Conservation (phyloP, 768 basidiomycete genomes). For the Lactarius pseudohatsudake region DNA sequence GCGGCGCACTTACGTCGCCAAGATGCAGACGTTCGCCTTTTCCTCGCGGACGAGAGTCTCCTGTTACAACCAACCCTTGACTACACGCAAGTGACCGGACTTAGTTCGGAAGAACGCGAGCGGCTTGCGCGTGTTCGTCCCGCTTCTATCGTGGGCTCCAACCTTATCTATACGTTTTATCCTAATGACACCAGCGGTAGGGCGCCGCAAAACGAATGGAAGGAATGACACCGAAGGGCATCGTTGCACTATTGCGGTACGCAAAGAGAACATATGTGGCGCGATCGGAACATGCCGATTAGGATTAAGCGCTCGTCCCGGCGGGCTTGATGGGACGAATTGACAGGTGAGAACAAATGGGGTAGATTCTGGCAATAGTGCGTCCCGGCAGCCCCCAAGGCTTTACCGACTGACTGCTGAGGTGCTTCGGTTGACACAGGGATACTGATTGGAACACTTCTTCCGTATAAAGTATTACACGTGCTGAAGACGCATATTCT, state of each 20-base stretch:
- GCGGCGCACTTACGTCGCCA: conserved; percentile 66
- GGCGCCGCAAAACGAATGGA: conserved; percentile 94
- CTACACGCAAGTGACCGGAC: conserved; percentile 60
- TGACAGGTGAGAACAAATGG: conserved; percentile 16
- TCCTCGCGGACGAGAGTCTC: conserved; percentile 75
- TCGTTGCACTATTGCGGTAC: conserved; percentile 67
- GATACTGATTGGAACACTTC: conserved; percentile 9
- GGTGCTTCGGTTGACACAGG: conserved; percentile 16
- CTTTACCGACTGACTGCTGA: conserved; percentile 17
- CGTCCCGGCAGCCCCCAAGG: conserved; percentile 6
- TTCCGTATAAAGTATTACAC: conserved; percentile 21
- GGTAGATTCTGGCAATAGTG: conserved; percentile 16
- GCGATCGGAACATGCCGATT: conserved; percentile 11
- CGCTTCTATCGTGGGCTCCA: conserved; percentile 56
- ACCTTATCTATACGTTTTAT: neutral
- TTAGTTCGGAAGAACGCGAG: conserved; percentile 77
- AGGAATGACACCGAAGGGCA: conserved; percentile 82
- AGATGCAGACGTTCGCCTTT: conserved; percentile 68
- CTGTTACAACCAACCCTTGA: conserved; percentile 68
- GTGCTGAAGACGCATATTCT: conserved; percentile 13
- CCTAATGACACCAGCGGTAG: conserved; percentile 39
- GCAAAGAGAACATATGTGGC: conserved; percentile 43
- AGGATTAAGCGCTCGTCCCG: neutral
- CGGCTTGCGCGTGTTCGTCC: conserved; percentile 61
- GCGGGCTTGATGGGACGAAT: neutral